These are phyloP conservation scores for Cicer arietinum DNA, from an alignment of 306 rosid species.

Conservation along the genomic window DNA sequence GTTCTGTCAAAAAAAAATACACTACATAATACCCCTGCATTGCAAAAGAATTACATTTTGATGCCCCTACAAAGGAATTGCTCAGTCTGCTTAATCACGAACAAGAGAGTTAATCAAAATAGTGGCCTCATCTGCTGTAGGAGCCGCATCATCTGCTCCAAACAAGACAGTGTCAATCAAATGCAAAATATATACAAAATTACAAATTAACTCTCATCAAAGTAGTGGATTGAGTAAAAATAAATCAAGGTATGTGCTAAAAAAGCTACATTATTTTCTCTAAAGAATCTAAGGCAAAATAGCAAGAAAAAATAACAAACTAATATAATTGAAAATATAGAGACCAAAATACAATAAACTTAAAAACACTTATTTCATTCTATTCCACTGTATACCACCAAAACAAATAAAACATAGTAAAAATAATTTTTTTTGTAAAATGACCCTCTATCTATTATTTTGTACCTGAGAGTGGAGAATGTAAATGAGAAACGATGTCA, in stretches of 20 bases:
- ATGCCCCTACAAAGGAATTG: too few species aligned
- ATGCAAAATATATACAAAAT: background rate
- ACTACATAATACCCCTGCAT: too few species aligned
- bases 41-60: background rate
- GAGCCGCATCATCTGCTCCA: slow-evolving; percentile 48
- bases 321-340: too few species aligned
- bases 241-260: too few species aligned
- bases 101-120: slow-evolving; percentile 54
- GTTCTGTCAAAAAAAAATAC: too few species aligned
- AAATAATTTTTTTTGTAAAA: background rate
- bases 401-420: too few species aligned
- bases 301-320: too few species aligned
- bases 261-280: too few species aligned
- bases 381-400: too few species aligned
- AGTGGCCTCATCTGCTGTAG: slow-evolving; percentile 56
- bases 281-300: too few species aligned
- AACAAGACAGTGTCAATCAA: background rate
- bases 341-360: too few species aligned
- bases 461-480: slow-evolving; percentile 47
- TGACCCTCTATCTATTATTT: background rate
- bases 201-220: background rate
- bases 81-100: slow-evolving; percentile 41
- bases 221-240: background rate
- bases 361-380: too few species aligned
- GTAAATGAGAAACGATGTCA: slow-evolving; percentile 46